Percentiles rank a stretch among this genome's conserved stretches.
Evolutionary conservation across 495 filamentous ascomycete genomes (phyloP).

Genomic region (Penicillium coprophilum): DNA sequence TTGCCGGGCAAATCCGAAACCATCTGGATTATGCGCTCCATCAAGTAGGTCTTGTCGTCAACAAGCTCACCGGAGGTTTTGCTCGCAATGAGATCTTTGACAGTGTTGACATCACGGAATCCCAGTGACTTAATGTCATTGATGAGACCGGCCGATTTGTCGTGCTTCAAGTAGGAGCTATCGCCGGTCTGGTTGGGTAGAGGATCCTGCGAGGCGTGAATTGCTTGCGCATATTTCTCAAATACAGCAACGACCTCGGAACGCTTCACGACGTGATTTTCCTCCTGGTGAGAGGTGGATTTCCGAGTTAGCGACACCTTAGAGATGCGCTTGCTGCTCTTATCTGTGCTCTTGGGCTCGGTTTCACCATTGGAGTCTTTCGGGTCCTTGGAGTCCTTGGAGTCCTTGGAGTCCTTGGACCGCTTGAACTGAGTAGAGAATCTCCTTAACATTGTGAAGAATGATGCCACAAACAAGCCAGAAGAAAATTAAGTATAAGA

Average conservation of each 20-base stretch:
- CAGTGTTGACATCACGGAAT: constrained; percentile 56
- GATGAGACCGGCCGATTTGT: constrained; percentile 55
- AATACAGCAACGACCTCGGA: constrained; percentile 52
- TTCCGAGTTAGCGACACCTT: constrained; percentile 35
- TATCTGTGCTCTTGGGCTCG: constrained; percentile 39
- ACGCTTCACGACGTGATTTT: constrained; percentile 38
- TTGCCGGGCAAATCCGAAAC: constrained; percentile 62
- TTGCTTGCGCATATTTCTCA: constrained; percentile 60
- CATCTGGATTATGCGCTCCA: constrained; percentile 78
- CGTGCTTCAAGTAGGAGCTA: constrained; percentile 54
- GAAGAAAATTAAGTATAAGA: constrained; percentile 13
- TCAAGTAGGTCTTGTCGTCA: constrained; percentile 78
- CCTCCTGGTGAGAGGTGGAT: constrained; percentile 33
- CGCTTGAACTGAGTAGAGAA: constrained; percentile 54
- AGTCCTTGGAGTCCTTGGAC: constrained; percentile 36
- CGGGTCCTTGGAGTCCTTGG: constrained; percentile 44
- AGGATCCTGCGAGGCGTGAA: constrained; percentile 63
- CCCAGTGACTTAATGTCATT: constrained; percentile 63
- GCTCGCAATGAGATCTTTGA: constrained; percentile 52
- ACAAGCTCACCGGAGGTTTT: constrained; percentile 56
- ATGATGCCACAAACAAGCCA: constrained; percentile 17
- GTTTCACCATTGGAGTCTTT: constrained; percentile 43
- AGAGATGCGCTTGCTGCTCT: constrained; percentile 42
- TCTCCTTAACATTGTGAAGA: constrained; percentile 47
- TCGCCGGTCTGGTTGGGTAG: constrained; percentile 65